These are phyloP conservation scores for Cordyceps cateniannulata DNA, from an alignment of 2,329 filamentous ascomycete genomes.

Conservation along the genomic window DNA sequence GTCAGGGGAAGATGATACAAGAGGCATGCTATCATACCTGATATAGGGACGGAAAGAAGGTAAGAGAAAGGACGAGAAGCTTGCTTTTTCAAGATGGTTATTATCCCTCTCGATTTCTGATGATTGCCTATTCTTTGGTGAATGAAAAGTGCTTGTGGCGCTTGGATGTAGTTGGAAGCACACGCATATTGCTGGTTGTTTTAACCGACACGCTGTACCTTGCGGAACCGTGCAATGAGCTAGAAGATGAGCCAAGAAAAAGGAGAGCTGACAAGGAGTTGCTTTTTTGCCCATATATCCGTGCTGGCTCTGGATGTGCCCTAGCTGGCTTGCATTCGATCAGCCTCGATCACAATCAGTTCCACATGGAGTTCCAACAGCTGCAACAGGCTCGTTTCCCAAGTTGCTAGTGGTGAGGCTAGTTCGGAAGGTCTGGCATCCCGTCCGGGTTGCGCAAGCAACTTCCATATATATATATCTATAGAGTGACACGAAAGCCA, in stretches of 20 bases:
- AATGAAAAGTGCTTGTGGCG: too few species aligned
- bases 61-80: not conserved
- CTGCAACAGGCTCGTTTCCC: conserved; percentile 1
- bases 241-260: not conserved
- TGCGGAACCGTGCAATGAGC: not conserved
- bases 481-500: not conserved
- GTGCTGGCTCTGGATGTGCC: not conserved
- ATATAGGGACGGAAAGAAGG: not conserved
- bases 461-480: not conserved
- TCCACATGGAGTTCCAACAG: conserved; percentile 3
- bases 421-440: not conserved
- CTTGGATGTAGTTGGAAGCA: too few species aligned
- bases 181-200: too few species aligned
- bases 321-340: conserved; percentile 6
- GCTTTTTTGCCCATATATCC: not conserved
- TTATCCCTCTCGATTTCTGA: not conserved
- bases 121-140: too few species aligned
- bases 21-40: not conserved
- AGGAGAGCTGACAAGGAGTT: not conserved
- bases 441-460: conserved; percentile 3
- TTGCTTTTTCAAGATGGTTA: not conserved
- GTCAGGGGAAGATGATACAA: not conserved
- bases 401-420: conserved; percentile 1
- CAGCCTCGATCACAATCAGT: conserved; percentile 5
- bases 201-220: too few species aligned